Evolutionary conservation across 2,329 filamentous ascomycete genomes (phyloP), one percentile per base, ranked within the genome.

Genomic region (Eutypella sp.): DNA sequence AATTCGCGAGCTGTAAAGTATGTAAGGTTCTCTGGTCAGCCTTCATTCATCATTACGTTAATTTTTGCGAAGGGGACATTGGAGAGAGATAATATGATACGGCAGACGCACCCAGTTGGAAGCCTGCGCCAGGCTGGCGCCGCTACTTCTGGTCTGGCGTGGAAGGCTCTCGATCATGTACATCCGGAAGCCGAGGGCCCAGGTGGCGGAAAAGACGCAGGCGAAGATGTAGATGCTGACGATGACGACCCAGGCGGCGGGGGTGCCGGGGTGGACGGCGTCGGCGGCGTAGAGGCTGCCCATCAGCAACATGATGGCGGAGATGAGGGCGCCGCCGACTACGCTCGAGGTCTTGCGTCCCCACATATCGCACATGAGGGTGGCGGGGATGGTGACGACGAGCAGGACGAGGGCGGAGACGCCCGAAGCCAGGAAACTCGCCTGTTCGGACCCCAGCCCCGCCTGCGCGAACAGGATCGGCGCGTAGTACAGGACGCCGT

Each of bases 401-500:
- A 44, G 20, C 22, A 44, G 31, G 34, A 44, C 34, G 10, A 44
- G 42, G 5, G 31, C 33, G 20, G 13, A 25, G 15, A 44, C 34
- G 22, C 42, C 42, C 13, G 42, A 44, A 11, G 42, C 42, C 22
- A 44, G 34, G 34, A 44, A 44, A 23, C 6, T 39, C 15, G 42
- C 42, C 42, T 44, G 34, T n/a, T 73, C 66, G 2, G 72, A 74
- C 9, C 66, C 65, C 3, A 83, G 67, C 0, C 80, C 80, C 0
- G 80, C 77, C 42, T 80, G 75, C 13, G 70, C 64, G 52, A 84
- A 84, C 0, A 84, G 60, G 0, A 75, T 65, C 0, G 80, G 79
- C 0, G 78, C 76, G 44, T 84, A 83, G 49, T 78, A 81, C 2
- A 82, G 62, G 0, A 82, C 70, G 0, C 76, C 78, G 27, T 83